Evolutionary conservation across 257 asterid genomes (phyloP), one percentile per base, ranked within the genome.

Genomic region (Galeopsis tetrahit): DNA sequence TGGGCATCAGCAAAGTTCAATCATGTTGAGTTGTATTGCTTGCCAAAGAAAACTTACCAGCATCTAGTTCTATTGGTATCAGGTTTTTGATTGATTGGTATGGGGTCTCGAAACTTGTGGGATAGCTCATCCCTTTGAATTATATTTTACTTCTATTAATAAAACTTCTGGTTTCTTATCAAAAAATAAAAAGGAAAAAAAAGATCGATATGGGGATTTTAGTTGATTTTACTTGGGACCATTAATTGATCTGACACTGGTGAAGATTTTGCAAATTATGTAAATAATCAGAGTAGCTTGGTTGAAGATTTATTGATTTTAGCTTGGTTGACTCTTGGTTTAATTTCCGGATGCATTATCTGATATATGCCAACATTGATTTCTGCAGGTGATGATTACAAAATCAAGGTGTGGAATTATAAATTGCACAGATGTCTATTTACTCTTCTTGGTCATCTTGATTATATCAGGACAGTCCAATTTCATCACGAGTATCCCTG

Each of bases 401-500:
- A 94, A 81, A 94, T 94, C 81, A 91, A 91, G 83, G 97, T 94
- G 57, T 94, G 99, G 99, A 94, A 94, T 77, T 89, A 94, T 77
- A 92, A 94, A 84, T 74, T 95, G 88, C 99, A 92, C 74, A 75
- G 97, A 64, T 92, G 99, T 81, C 83, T 95, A 68, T 95, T 95
- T 83, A 95, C 98, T 40, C 93, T 95, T 74, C 96, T 95, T 67
- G 99, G 99, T 32, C 99, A 92, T 86, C 98, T 92, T 72, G 99
- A 95, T 83, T 95, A 95, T 75, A 88, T 95, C 71, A 85, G 99
- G 31, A 95, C 98, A 0, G 98, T 92, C 44, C 99, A 95, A 59
- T 95, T 95, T 78, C 99, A 95, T 82, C 99, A 95, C 33, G 99
- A 92, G 84, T 79, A 82, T 82, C 99, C 99, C 34, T 92, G 99